These are phyloP conservation scores for Lepidium campestre DNA, from an alignment of 441 rosid genomes.

Conservation along the genomic window DNA sequence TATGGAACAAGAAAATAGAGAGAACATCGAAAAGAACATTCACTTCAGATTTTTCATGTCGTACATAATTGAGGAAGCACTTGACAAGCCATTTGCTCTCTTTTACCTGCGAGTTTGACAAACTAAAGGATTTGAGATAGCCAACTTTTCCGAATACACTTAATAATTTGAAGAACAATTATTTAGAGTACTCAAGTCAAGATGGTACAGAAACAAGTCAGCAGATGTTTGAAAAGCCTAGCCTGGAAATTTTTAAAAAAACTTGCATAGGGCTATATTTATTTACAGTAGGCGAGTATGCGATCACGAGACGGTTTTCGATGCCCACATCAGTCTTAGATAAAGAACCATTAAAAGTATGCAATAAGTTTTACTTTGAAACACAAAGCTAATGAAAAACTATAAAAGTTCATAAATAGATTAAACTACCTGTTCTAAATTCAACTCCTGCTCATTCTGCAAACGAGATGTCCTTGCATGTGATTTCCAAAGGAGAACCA, in stretches of 20 bases:
- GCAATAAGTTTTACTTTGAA: conserved; percentile 1
- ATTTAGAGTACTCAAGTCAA: not conserved
- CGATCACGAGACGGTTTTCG: not conserved
- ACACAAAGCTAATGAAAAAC: conserved; percentile 9
- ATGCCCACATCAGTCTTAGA: conserved; percentile 11
- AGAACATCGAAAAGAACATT: conserved; percentile 88
- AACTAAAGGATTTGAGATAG: conserved; percentile 4
- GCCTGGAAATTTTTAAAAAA: not conserved
- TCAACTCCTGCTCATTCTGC: conserved; percentile 88
- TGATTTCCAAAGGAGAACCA: conserved; percentile 91
- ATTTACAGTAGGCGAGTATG: not conserved
- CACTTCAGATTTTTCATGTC: conserved; percentile 79
- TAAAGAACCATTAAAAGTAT: not conserved
- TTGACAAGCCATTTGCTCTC: conserved; percentile 99
- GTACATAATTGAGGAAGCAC: conserved; percentile 90
- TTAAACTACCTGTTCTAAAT: conserved; percentile 82
- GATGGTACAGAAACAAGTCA: conserved; percentile 7
- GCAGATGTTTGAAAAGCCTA: not conserved
- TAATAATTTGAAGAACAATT: not conserved
- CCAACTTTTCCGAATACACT: conserved; percentile 9
- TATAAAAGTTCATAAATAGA: conserved; percentile 6
- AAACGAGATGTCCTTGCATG: conserved; percentile 82
- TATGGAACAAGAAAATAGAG: conserved; percentile 81
- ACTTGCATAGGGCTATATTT: not conserved
- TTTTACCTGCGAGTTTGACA: conserved; percentile 63